A percentile compares a stretch with the other conserved stretches of the same genome.
These are phyloP conservation scores for Lipomyces sp. DNA, from an alignment of 805 yeast genomes.

Conservation along the genomic window DNA sequence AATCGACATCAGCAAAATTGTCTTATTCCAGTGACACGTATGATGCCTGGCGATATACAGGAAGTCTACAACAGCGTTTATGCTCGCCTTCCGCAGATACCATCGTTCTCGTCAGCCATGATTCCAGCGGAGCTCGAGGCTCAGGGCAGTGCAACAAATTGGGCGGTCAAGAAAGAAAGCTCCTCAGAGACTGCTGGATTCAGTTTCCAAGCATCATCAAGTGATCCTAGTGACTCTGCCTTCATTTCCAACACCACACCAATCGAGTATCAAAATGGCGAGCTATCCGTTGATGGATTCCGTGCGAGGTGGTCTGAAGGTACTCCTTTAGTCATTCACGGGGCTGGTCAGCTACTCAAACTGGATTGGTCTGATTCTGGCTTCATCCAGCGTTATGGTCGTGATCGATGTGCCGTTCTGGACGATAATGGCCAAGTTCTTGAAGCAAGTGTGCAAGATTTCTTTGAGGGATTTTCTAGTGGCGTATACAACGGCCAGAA, in stretches of 20 bases:
- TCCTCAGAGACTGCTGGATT: neutral
- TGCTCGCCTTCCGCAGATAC: slow-evolving; percentile 1
- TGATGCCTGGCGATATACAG: slow-evolving; percentile 25
- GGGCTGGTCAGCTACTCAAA: slow-evolving; percentile 13
- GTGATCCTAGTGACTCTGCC: neutral
- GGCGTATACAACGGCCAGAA: slow-evolving; percentile 13
- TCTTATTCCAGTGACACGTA: slow-evolving; percentile 26
- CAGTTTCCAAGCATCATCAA: neutral
- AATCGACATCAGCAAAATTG: slow-evolving; percentile 26
- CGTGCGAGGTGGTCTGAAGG: slow-evolving; percentile 26
- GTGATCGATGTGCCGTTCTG: slow-evolving; percentile 19
- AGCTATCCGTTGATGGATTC: slow-evolving; percentile 21
- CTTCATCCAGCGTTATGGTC: slow-evolving; percentile 17
- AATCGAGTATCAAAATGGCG: slow-evolving; percentile 17
- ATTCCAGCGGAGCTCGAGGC: neutral
- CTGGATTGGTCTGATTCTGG: slow-evolving; percentile 23
- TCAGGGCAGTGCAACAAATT: neutral
- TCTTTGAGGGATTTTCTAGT: slow-evolving; percentile 23
- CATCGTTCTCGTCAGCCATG: neutral
- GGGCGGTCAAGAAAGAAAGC: slow-evolving; percentile 7
- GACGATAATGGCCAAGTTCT: slow-evolving; percentile 14
- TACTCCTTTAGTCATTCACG: slow-evolving; percentile 25
- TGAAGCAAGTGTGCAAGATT: slow-evolving; percentile 18
- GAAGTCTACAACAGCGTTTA: slow-evolving; percentile 13
- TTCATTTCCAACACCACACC: slow-evolving; percentile 11